Evolutionary conservation across 2,329 filamentous ascomycete genomes (phyloP).

Genomic region (Fusarium proliferatum): DNA sequence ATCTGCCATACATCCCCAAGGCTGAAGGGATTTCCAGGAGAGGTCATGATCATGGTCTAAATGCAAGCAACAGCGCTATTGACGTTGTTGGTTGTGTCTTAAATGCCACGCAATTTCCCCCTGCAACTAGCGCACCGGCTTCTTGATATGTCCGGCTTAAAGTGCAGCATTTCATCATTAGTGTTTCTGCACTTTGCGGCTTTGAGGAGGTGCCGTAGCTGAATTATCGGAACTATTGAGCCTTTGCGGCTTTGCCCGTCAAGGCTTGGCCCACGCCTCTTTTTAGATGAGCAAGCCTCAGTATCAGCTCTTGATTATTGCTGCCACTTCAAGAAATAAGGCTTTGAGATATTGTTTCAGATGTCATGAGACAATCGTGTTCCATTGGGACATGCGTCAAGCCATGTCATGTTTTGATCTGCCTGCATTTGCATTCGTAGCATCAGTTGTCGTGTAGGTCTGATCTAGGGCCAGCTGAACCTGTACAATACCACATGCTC

Average conservation of each 20-base stretch:
- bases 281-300: constrained; percentile 23
- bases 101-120: constrained; percentile 35
- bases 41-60: neutral
- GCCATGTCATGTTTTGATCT: constrained; percentile 8
- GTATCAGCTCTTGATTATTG: constrained; percentile 16
- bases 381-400: constrained; percentile 1
- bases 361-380: constrained; percentile 12
- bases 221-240: constrained; percentile 21
- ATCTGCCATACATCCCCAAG: constrained; percentile 21
- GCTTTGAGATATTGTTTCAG: constrained; percentile 28
- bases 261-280: constrained; percentile 26
- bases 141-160: neutral
- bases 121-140: constrained; percentile 18
- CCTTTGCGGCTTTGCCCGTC: constrained; percentile 28
- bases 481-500: constrained; percentile 6
- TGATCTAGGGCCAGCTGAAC: constrained; percentile 36
- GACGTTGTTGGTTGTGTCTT: constrained; percentile 6
- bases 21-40: constrained; percentile 8
- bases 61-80: constrained; percentile 7
- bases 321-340: neutral
- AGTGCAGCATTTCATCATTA: constrained; percentile 1
- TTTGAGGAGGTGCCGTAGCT: constrained; percentile 9
- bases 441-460: constrained; percentile 6
- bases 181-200: constrained; percentile 1
- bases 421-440: neutral